A percentile compares a stretch with the other conserved stretches of the same genome.
These are phyloP conservation scores for Curvularia sp. DNA, from an alignment of 2,329 filamentous ascomycete species.

Conservation along the genomic window DNA sequence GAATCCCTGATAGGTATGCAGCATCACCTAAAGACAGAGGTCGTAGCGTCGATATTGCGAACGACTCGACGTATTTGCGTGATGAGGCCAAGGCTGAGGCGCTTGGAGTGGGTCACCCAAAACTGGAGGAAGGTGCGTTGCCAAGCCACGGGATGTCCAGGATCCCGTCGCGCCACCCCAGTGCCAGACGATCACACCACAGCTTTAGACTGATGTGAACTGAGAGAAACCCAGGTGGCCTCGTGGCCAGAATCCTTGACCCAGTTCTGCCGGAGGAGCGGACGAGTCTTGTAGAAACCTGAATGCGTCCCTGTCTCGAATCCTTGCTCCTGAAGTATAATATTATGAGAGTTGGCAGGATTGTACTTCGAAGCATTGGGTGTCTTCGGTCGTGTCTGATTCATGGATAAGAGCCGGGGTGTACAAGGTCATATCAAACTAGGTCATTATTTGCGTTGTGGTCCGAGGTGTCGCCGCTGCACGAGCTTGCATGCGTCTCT, in stretches of 20 bases:
- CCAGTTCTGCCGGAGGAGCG: neutral
- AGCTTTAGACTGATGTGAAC: neutral
- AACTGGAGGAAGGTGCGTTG: constrained; percentile 4
- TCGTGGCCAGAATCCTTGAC: neutral
- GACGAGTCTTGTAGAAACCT: neutral
- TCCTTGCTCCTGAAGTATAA: neutral
- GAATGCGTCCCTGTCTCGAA: neutral
- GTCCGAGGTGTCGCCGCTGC: constrained; percentile 8
- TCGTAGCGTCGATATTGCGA: neutral
- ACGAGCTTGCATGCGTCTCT: neutral
- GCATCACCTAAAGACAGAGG: neutral
- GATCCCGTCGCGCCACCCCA: neutral
- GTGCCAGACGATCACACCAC: neutral
- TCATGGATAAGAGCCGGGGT: neutral
- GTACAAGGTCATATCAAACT: neutral
- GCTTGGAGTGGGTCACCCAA: constrained; percentile 1
- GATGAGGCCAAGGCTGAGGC: constrained; percentile 1
- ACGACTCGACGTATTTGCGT: neutral
- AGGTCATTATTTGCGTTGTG: neutral
- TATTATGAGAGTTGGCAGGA: neutral
- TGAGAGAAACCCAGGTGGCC: neutral
- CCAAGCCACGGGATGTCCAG: constrained; percentile 8
- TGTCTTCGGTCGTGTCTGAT: neutral
- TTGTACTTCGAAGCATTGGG: neutral
- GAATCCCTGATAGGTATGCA: neutral